Evolutionary conservation across 805 yeast species (phyloP).

Genomic region (Clavispora fructus): DNA sequence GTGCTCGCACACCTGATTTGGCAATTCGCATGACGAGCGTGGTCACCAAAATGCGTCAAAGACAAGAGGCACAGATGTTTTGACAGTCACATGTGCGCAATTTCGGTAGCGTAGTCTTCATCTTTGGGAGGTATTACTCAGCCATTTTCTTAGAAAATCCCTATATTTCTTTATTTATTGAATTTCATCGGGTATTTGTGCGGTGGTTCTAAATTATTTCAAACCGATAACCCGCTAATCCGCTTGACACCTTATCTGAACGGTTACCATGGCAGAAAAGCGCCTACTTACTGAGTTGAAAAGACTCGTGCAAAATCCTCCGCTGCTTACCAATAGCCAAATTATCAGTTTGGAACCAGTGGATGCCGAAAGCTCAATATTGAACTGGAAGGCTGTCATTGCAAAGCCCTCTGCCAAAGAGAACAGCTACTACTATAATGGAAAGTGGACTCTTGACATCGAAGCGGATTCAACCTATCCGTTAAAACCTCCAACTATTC

Average conservation of each 20-base stretch:
- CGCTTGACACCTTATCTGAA: too few species aligned
- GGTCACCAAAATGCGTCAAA: background rate
- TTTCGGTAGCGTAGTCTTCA: background rate
- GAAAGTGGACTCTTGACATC: conserved; percentile 48
- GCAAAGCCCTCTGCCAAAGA: conserved; percentile 26
- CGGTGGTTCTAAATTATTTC: too few species aligned
- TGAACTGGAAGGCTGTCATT: conserved; percentile 12
- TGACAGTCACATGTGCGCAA: background rate
- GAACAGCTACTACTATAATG: conserved; percentile 47
- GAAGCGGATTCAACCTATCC: conserved; percentile 50
- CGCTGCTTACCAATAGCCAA: conserved; percentile 26
- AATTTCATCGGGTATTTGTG: too few species aligned
- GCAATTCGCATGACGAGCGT: background rate
- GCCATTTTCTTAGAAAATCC: too few species aligned
- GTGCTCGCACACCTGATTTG: background rate
- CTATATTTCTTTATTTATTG: background rate
- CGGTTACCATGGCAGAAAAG: conserved; percentile 34
- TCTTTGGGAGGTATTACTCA: too few species aligned
- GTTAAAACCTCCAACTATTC: conserved; percentile 49
- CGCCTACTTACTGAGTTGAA: conserved; percentile 35
- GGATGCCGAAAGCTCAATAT: conserved; percentile 12
- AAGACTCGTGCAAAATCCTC: conserved; percentile 27
- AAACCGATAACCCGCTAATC: background rate
- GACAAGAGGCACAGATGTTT: background rate
- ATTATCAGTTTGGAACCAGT: conserved; percentile 42